A percentile compares a stretch with the other conserved stretches of the same genome.
These are phyloP conservation scores for Henckelia pumila DNA, from an alignment of 257 asterid species.

Conservation along the genomic window DNA sequence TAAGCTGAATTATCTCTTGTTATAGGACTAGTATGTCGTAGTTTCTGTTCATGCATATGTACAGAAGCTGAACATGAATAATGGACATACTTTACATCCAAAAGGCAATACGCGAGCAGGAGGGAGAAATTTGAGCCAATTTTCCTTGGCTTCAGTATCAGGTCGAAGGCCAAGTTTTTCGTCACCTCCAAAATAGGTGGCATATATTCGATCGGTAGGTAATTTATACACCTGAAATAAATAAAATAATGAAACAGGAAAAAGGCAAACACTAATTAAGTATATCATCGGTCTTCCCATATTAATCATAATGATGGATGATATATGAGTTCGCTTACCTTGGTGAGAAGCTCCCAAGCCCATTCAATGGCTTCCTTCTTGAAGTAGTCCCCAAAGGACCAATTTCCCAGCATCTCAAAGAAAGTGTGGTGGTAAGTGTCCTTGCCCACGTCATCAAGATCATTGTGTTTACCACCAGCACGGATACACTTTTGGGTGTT, in stretches of 20 bases:
- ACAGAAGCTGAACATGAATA: not conserved
- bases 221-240: conserved; percentile 55
- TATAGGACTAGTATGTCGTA: not conserved
- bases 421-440: conserved; percentile 98
- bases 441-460: conserved; percentile 97
- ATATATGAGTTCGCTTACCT: conserved; percentile 41
- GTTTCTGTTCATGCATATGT: not conserved
- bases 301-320: not conserved
- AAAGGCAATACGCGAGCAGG: conserved; percentile 76
- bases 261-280: conserved; percentile 1
- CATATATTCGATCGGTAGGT: conserved; percentile 69
- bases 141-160: conserved; percentile 74
- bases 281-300: not conserved
- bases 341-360: conserved; percentile 97
- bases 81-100: conserved; percentile 70
- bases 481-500: conserved; percentile 97
- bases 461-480: conserved; percentile 98
- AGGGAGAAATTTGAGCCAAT: conserved; percentile 91
- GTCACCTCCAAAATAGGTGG: conserved; percentile 98
- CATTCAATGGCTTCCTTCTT: conserved; percentile 80
- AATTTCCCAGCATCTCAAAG: conserved; percentile 98
- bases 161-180: conserved; percentile 84
- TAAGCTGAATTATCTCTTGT: not conserved
- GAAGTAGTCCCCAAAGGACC: conserved; percentile 97
- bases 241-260: conserved; percentile 14